A percentile compares a stretch with the other conserved stretches of the same genome.
These are phyloP conservation scores for Apiotrichum akiyoshidainum DNA, from an alignment of 1,284 basidiomycete species.

Conservation along the genomic window DNA sequence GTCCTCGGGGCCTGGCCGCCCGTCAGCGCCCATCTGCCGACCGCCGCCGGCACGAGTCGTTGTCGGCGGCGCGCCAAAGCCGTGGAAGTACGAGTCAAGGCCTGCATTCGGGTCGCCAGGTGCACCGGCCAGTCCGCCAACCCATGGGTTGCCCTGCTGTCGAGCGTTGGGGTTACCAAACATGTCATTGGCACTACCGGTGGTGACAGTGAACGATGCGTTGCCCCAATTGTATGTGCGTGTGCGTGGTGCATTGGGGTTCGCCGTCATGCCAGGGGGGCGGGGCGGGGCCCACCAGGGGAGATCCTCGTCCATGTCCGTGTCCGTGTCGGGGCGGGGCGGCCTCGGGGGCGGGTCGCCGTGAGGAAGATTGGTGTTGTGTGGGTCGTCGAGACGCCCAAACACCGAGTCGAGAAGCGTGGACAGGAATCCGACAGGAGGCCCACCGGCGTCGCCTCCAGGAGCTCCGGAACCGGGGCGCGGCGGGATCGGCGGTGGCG, in stretches of 20 bases:
- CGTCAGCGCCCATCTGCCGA: constrained; percentile 5
- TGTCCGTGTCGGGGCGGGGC: background rate
- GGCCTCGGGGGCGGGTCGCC: too few species aligned
- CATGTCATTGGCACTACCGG: background rate
- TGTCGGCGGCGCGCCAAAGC: constrained; percentile 24
- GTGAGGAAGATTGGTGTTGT: background rate
- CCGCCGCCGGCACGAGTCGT: too few species aligned
- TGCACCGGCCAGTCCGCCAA: constrained; percentile 11
- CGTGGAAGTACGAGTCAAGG: constrained; percentile 29
- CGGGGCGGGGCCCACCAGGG: too few species aligned
- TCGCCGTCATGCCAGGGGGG: background rate
- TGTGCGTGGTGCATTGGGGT: background rate
- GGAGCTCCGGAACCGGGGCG: constrained; percentile 7
- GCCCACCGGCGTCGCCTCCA: constrained; percentile 8
- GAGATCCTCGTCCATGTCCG: too few species aligned
- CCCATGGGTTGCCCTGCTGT: constrained; percentile 9
- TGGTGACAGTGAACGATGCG: background rate
- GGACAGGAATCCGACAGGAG: constrained; percentile 5
- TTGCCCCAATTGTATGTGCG: constrained; percentile 5
- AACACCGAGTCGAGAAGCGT: constrained; percentile 6
- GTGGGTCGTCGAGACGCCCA: constrained; percentile 2
- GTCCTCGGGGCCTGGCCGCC: background rate
- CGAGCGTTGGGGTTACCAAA: background rate
- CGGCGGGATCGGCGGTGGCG: constrained; percentile 9
- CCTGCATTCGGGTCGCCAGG: constrained; percentile 11